Evolutionary conservation across 2,329 filamentous ascomycete genomes (phyloP).

Genomic region (Pseudogymnoascus sp.): DNA sequence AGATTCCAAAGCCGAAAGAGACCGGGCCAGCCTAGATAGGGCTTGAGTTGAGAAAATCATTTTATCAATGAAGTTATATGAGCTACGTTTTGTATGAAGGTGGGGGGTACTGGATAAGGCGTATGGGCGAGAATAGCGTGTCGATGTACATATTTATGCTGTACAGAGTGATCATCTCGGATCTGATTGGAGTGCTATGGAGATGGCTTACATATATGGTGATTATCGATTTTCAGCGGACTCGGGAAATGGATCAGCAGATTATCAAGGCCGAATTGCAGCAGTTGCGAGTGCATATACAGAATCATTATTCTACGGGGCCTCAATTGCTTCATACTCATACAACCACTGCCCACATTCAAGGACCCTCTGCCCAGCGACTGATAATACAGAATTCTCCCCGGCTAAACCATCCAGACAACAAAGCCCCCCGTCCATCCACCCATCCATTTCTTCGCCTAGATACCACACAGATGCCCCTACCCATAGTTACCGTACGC

Average conservation of each 20-base stretch:
- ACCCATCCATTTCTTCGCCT: neutral
- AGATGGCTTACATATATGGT: neutral
- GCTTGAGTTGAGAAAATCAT: neutral
- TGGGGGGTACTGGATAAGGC: neutral
- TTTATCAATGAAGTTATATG: slow-evolving; percentile 1
- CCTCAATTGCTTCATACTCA: neutral
- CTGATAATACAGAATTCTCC: neutral
- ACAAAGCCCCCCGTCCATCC: neutral
- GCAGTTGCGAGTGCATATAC: neutral
- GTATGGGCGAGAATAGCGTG: neutral
- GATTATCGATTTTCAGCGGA: neutral
- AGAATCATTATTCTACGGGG: neutral
- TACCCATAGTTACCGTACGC: neutral
- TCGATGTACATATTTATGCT: neutral
- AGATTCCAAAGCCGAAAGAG: slow-evolving; percentile 52
- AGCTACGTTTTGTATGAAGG: neutral
- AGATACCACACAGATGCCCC: neutral
- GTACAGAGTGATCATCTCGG: neutral
- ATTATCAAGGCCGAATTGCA: neutral
- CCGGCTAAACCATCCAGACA: neutral
- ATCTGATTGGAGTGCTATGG: neutral
- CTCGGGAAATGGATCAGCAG: neutral
- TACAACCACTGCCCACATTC: neutral
- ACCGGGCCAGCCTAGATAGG: neutral
- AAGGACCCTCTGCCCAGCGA: neutral